A percentile compares a stretch with the other conserved stretches of the same genome.
Evolutionary conservation across 306 rosid species (phyloP).

Genomic region (Malus sieversii): DNA sequence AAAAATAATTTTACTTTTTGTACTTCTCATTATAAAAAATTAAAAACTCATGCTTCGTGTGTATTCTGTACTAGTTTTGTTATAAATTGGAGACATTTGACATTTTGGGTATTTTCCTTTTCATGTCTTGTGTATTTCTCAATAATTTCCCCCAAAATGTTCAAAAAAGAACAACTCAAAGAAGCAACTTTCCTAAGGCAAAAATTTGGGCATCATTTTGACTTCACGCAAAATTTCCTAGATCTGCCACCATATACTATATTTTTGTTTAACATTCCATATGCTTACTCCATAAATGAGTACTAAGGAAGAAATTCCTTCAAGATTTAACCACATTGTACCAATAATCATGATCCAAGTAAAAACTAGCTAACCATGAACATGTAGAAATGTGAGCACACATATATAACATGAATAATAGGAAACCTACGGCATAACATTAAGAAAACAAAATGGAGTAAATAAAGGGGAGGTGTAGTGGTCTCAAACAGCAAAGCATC

Average conservation of each 20-base stretch:
- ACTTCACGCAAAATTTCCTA: background rate
- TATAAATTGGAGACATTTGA: background rate
- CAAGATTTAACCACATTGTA: too few relatives aligned
- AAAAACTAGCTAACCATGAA: background rate
- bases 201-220: background rate
- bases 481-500: slow-evolving; percentile 80
- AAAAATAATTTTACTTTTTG: too few relatives aligned
- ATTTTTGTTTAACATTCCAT: background rate
- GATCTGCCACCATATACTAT: background rate
- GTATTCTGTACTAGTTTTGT: too few relatives aligned
- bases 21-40: too few relatives aligned
- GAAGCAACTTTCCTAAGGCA: background rate
- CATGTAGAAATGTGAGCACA: background rate
- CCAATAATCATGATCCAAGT: background rate
- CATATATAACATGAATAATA: too few relatives aligned
- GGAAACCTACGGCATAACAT: too few relatives aligned
- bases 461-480: slow-evolving; percentile 67
- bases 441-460: background rate
- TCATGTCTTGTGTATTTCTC: background rate
- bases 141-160: background rate
- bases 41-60: too few relatives aligned
- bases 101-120: background rate
- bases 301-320: too few relatives aligned
- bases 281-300: background rate
- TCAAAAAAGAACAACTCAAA: background rate